A percentile compares a stretch with the other conserved stretches of the same genome.
These are phyloP conservation scores for Saitozyma podzolica DNA, from an alignment of 768 basidiomycete genomes.

Conservation along the genomic window DNA sequence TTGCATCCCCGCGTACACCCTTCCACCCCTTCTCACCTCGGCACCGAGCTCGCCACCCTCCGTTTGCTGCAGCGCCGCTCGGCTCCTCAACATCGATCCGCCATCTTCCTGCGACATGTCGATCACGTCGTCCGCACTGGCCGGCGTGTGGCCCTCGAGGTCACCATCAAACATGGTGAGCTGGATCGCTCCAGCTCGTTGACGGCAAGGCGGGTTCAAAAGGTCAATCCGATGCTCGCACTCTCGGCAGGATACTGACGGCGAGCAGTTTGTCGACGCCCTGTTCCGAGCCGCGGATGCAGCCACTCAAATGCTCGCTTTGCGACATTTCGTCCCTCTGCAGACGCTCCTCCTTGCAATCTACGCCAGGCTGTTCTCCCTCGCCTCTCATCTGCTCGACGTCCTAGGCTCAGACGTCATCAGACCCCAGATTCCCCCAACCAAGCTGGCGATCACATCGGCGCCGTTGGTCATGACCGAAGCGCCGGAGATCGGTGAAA, in stretches of 20 bases:
- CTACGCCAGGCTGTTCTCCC: constrained; percentile 32
- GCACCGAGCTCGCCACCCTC: constrained; percentile 26
- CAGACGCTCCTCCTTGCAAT: constrained; percentile 25
- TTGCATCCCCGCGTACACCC: constrained; percentile 7
- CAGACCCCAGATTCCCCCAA: neutral
- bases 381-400: constrained; percentile 17
- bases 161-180: neutral
- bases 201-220: neutral
- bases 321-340: constrained; percentile 40
- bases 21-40: constrained; percentile 25
- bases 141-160: neutral
- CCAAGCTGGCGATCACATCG: neutral
- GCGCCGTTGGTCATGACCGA: neutral
- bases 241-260: neutral
- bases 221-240: neutral
- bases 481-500: neutral
- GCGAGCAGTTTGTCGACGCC: constrained; percentile 1
- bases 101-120: constrained; percentile 31
- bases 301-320: constrained; percentile 27
- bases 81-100: constrained; percentile 33
- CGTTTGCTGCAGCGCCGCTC: constrained; percentile 21
- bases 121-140: constrained; percentile 23
- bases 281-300: constrained; percentile 12
- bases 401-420: neutral
- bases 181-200: neutral